Percentiles rank a stretch among this genome's conserved stretches.
These are phyloP conservation scores for Massospora cicadina DNA, from an alignment of 371 early-diverging fungal species.

Conservation along the genomic window DNA sequence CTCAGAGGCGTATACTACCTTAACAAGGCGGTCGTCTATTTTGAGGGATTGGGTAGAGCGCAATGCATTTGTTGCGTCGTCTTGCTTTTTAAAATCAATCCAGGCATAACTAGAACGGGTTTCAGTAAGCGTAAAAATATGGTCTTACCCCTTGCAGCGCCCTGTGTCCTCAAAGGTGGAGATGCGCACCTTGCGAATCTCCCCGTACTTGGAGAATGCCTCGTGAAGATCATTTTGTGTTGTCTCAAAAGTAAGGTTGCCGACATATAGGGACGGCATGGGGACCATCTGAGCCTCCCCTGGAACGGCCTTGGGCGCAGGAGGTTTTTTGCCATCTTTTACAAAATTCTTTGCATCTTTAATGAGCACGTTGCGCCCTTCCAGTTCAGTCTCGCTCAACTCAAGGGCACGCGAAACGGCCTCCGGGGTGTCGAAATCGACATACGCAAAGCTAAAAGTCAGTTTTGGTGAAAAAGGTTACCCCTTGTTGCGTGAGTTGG, in stretches of 20 bases:
- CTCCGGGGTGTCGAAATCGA: slow-evolving; percentile 37
- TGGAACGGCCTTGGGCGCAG: slow-evolving; percentile 4
- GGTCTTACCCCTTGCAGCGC: slow-evolving; percentile 48
- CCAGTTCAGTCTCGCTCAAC: slow-evolving; percentile 33
- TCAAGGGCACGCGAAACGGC: slow-evolving; percentile 34
- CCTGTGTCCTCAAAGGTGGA: slow-evolving; percentile 56
- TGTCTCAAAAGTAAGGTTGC: slow-evolving; percentile 54
- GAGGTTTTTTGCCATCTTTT: slow-evolving; percentile 14
- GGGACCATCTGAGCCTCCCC: slow-evolving; percentile 28
- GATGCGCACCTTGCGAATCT: slow-evolving; percentile 42
- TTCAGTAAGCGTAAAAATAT: not conserved
- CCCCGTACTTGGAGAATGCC: slow-evolving; percentile 38
- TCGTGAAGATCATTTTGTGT: slow-evolving; percentile 38
- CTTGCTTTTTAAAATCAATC: slow-evolving; percentile 1
- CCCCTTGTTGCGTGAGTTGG: slow-evolving; percentile 28
- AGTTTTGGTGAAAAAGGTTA: slow-evolving; percentile 13
- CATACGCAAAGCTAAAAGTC: slow-evolving; percentile 39
- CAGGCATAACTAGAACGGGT: not conserved
- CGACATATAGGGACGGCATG: slow-evolving; percentile 59
- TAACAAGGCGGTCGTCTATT: not conserved
- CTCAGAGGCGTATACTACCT: not conserved
- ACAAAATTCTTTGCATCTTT: slow-evolving; percentile 24
- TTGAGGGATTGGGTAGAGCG: too few relatives aligned
- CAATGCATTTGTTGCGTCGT: not conserved
- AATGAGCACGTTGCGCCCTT: slow-evolving; percentile 43